Base-by-base conservation (phyloP, 1,284 basidiomycete species). In the Schizopora paradoxa region DNA sequence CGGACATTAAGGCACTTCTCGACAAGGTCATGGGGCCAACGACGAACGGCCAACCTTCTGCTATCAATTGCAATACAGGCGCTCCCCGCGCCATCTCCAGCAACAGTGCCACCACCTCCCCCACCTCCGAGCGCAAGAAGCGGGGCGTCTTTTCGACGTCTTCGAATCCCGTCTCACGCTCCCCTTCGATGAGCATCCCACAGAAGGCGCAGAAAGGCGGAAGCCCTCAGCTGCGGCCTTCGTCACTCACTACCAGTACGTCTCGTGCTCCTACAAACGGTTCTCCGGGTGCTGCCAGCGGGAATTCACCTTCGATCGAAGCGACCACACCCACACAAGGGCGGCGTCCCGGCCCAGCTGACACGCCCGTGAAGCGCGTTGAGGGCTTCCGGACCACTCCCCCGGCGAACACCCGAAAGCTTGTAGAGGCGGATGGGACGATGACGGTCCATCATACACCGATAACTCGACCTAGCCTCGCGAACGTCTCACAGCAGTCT, bases 1-100 rank as follows among this genome's bases (percentile, higher is more conserved):
- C 70, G 13, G 82, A 86, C 41, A 73, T 87, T 61, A 84, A 81
- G 60, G 66, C 72, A 10, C 63, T 79, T 31, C 68, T 88, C 40
- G 82, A 84, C 47, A 67, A 66, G 44, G 65, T 84, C 49, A 58
- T 61, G 37, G 62, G 68, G 23, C 61, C 32, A 41, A 45, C 27
- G 35, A 37, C 34, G 27, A 10, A 25, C 61, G 35, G 60, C 55
- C 35, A 47, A 51, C 10, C 40, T 56, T 16, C n/a, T n/a, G n/a
- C n/a, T n/a, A n/a, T n/a, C n/a, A n/a, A n/a, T n/a, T n/a, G n/a
- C n/a, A n/a, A n/a, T 49, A 53, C 39, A 54, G 57, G 46, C 56
- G 51, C 42, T 56, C 48, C 23, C 50, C 51, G 23, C 44, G 48
- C 41, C 22, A 48, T 37, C 35, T 47, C 27, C 49, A 52, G 48